Percentiles rank a stretch among this genome's conserved stretches.
These are phyloP conservation scores for Drechslerella dactyloides DNA, from an alignment of 2,329 filamentous ascomycete species.

Conservation along the genomic window DNA sequence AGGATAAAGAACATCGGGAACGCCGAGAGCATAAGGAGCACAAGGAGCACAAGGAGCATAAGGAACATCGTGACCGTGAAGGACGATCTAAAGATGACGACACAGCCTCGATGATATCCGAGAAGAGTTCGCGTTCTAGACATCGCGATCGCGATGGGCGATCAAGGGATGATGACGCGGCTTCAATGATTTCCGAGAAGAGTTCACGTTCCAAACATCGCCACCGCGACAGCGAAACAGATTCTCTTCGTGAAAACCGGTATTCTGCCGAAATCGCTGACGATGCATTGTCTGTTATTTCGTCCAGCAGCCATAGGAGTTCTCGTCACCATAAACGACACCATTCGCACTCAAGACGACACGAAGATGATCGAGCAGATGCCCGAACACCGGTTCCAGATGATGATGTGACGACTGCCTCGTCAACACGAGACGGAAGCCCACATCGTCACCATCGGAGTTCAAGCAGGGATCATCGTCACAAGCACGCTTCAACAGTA, in stretches of 20 bases:
- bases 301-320: slow-evolving; percentile 34
- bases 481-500: slow-evolving; percentile 51
- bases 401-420: slow-evolving; percentile 35
- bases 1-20: slow-evolving; percentile 24
- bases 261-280: slow-evolving; percentile 44
- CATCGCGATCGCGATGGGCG: slow-evolving; percentile 40
- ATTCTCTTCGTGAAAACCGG: slow-evolving; percentile 31
- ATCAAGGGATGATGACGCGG: slow-evolving; percentile 25
- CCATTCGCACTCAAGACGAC: slow-evolving; percentile 37
- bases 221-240: slow-evolving; percentile 32
- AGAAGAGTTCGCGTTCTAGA: slow-evolving; percentile 25
- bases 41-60: slow-evolving; percentile 11
- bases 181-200: slow-evolving; percentile 34
- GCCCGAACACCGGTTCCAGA: slow-evolving; percentile 30
- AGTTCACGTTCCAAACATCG: slow-evolving; percentile 33
- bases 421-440: slow-evolving; percentile 43
- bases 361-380: slow-evolving; percentile 39
- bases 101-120: slow-evolving; percentile 28
- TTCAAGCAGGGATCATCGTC: slow-evolving; percentile 48
- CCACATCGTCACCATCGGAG: slow-evolving; percentile 45
- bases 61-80: slow-evolving; percentile 19
- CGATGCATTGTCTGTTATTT: slow-evolving; percentile 37
- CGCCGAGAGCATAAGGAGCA: slow-evolving; percentile 29
- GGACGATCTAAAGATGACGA: slow-evolving; percentile 27
- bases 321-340: slow-evolving; percentile 42